Conservation (phyloP, 192 early-diverging fungal species). For the Chytriomyces confervae region DNA sequence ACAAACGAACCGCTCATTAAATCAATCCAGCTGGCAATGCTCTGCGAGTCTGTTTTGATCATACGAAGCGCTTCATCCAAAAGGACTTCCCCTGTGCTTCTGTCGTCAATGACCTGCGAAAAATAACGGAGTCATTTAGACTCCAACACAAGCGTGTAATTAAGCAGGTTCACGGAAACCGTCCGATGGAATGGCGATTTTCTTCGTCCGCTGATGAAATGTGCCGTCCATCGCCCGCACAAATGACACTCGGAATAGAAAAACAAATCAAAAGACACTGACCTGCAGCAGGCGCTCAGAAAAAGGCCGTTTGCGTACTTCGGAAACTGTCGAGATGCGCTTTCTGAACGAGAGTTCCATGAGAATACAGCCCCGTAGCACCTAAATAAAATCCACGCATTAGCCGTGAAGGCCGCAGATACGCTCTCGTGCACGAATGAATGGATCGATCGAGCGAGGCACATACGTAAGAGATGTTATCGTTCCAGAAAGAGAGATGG, state of each 20-base stretch:
- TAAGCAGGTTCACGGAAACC: too few relatives aligned
- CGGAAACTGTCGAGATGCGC: slow-evolving; percentile 86
- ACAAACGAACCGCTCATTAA: slow-evolving; percentile 84
- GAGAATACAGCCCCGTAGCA: slow-evolving; percentile 91
- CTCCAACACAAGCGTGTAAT: too few relatives aligned
- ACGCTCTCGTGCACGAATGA: background rate
- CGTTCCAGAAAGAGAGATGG: slow-evolving; percentile 99
- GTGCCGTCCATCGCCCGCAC: background rate
- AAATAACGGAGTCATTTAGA: slow-evolving; percentile 25
- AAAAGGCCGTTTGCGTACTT: slow-evolving; percentile 76
- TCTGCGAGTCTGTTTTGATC: slow-evolving; percentile 88
- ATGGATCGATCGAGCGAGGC: background rate
- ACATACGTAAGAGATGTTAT: slow-evolving; percentile 90
- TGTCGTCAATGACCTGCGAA: slow-evolving; percentile 65
- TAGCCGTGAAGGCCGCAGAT: background rate
- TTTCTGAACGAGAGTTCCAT: slow-evolving; percentile 95
- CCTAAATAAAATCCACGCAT: slow-evolving; percentile 40
- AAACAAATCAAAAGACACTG: background rate
- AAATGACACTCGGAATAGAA: background rate
- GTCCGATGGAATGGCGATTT: too few relatives aligned
- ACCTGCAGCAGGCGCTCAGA: slow-evolving; percentile 84
- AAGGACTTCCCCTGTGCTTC: slow-evolving; percentile 90
- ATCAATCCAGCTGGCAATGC: slow-evolving; percentile 94
- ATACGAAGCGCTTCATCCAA: slow-evolving; percentile 92
- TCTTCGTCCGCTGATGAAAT: too few relatives aligned